Conservation (phyloP, 371 early-diverging fungal genomes). For the Mortierella polycephala region DNA sequence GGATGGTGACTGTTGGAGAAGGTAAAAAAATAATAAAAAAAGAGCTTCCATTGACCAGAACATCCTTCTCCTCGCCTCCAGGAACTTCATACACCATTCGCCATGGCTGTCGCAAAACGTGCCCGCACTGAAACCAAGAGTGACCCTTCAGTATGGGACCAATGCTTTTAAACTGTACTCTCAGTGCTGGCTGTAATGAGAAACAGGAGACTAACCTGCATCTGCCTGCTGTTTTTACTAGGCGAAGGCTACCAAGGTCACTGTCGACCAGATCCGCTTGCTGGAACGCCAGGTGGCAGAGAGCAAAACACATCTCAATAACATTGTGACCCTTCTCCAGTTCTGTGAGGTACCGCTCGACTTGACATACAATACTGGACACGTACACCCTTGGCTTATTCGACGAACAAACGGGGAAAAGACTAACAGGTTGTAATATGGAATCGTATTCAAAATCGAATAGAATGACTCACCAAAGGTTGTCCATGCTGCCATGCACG, state of each 20-base stretch:
- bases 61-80: background rate
- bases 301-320: constrained; percentile 64
- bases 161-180: background rate
- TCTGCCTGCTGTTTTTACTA: background rate
- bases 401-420: background rate
- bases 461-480: constrained; percentile 59
- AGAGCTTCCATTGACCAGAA: background rate
- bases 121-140: constrained; percentile 20
- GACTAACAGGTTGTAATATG: too few relatives aligned
- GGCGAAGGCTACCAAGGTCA: constrained; percentile 39
- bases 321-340: constrained; percentile 47
- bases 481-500: constrained; percentile 73
- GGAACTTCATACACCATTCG: too few relatives aligned
- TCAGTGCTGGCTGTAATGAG: background rate
- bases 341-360: constrained; percentile 21
- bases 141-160: constrained; percentile 18
- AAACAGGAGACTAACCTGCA: background rate
- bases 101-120: constrained; percentile 48
- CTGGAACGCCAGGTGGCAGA: constrained; percentile 59
- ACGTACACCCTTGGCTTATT: background rate
- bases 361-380: too few relatives aligned
- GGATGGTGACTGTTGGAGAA: constrained; percentile 1
- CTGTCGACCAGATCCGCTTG: constrained; percentile 56
- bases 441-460: too few relatives aligned
- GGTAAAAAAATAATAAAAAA: too few relatives aligned